Conservation (phyloP, 1,284 basidiomycete species). For the Melampsora larici-populina region DNA sequence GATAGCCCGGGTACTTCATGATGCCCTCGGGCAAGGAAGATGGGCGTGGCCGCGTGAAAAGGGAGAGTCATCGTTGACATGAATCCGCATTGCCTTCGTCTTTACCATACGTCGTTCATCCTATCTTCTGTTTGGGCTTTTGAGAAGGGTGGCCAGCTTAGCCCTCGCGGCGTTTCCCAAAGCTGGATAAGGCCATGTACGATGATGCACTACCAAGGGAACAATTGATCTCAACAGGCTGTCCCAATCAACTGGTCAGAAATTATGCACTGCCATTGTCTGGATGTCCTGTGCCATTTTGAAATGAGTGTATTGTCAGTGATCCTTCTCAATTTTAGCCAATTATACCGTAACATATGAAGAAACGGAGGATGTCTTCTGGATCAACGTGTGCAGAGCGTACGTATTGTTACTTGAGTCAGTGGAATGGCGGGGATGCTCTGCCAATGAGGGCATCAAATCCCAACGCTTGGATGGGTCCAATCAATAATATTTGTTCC, state of each 20-base stretch:
- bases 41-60: too few species aligned
- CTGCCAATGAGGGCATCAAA: neutral
- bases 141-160: neutral
- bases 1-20: too few species aligned
- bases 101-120: too few species aligned
- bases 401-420: neutral
- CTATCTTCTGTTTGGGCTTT: too few species aligned
- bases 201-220: neutral
- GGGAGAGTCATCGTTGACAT: too few species aligned
- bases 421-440: neutral
- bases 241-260: neutral
- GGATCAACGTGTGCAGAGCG: slow-evolving; percentile 10
- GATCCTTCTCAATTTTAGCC: neutral
- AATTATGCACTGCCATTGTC: neutral
- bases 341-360: neutral
- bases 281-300: neutral
- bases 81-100: too few species aligned
- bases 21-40: too few species aligned
- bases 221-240: slow-evolving; percentile 5
- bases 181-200: neutral
- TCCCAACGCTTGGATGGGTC: neutral
- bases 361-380: neutral
- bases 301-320: neutral
- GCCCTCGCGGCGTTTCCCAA: neutral
- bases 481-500: neutral